phyloP scores from a whole-genome alignment of 2,329 filamentous ascomycete genomes.

The Exophiala dermatitidis region DNA sequence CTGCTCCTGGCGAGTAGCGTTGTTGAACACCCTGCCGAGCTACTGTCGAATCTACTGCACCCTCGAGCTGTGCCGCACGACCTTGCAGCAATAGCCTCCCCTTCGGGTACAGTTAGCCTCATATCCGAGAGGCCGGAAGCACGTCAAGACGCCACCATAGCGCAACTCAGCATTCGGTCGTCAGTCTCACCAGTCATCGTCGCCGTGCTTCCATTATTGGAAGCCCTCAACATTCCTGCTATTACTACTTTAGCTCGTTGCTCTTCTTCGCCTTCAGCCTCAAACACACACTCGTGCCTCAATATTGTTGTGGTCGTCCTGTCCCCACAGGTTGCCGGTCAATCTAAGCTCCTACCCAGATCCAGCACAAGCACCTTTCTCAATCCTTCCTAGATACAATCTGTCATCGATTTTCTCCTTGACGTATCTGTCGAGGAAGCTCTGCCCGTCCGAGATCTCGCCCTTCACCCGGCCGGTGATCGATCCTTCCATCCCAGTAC shows the following conservation, averaged over 20 bases:
- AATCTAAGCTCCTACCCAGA: conserved; percentile 13
- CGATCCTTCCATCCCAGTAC: not conserved
- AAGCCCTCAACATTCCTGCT: not conserved
- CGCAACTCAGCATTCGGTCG: not conserved
- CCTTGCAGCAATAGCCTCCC: not conserved
- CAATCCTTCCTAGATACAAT: conserved; percentile 19
- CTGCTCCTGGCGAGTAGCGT: conserved; percentile 14
- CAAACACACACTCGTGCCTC: not conserved
- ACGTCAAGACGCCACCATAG: not conserved
- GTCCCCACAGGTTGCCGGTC: conserved; percentile 23
- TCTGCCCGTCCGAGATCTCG: conserved; percentile 14
- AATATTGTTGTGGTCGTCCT: not conserved
- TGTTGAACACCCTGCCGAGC: not conserved
- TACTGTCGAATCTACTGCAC: not conserved
- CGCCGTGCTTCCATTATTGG: too few species aligned
- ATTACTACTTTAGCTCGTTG: conserved; percentile 1
- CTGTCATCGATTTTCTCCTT: conserved; percentile 1
- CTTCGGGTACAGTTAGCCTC: not conserved
- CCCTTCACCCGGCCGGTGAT: conserved; percentile 6
- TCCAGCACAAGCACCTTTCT: conserved; percentile 18
- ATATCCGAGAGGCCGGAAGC: not conserved
- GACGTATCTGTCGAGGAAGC: conserved; percentile 23
- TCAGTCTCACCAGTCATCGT: too few species aligned
- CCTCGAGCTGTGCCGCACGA: not conserved
- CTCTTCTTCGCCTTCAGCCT: conserved; percentile 11